phyloP scores from a whole-genome alignment of 2,329 filamentous ascomycete species.

The Albifimbria verrucaria region DNA sequence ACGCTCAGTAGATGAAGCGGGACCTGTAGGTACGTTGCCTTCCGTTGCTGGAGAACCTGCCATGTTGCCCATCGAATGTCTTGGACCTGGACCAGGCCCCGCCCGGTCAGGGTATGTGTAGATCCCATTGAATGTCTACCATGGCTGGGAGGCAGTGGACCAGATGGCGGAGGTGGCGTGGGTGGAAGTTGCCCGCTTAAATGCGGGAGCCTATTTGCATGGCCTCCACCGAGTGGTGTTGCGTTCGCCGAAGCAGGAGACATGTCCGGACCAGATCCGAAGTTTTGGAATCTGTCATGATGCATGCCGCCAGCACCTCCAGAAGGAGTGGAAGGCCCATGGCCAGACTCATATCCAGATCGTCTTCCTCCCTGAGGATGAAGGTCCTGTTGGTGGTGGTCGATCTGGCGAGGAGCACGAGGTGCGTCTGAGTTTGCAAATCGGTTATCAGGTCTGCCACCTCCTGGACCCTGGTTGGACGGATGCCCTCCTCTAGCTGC shows the following conservation, averaged over 20 bases:
- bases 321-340: constrained; percentile 25
- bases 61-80: constrained; percentile 19
- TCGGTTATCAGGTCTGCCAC: constrained; percentile 39
- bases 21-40: constrained; percentile 29
- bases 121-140: constrained; percentile 27
- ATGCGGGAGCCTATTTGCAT: constrained; percentile 49
- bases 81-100: constrained; percentile 13
- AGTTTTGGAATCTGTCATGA: constrained; percentile 40
- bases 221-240: constrained; percentile 32
- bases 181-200: constrained; percentile 31
- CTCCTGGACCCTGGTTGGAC: constrained; percentile 28
- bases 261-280: constrained; percentile 22
- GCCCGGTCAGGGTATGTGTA: constrained; percentile 27
- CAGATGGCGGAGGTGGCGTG: constrained; percentile 28
- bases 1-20: constrained; percentile 33
- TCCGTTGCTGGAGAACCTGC: constrained; percentile 21
- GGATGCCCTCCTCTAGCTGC: constrained; percentile 33
- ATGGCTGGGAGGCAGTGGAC: constrained; percentile 18
- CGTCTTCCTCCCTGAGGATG: constrained; percentile 43
- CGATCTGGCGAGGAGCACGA: constrained; percentile 46
- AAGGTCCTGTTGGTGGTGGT: constrained; percentile 50
- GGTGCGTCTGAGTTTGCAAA: constrained; percentile 37
- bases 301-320: constrained; percentile 25
- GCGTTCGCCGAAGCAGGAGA: constrained; percentile 20
- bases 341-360: constrained; percentile 37